Base-by-base conservation (phyloP, 345 rosid genomes). In the Dipteronia sinensis region DNA sequence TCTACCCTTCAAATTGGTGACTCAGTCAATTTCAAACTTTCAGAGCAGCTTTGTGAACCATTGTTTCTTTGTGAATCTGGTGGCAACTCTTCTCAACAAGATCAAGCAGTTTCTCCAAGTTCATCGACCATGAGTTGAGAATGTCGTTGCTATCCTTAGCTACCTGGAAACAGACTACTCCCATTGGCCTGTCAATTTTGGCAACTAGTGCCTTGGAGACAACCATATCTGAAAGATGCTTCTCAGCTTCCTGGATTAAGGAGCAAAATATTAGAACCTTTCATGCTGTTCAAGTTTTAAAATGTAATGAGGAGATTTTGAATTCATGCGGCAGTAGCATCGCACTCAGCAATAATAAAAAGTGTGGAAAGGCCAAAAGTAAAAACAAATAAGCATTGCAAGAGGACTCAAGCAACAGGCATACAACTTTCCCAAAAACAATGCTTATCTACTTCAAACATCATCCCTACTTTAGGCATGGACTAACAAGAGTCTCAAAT, bases 201-300 rank as follows among this genome's bases (percentile, higher is more conserved):
- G 98, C 98, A 75, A 92, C 88, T 71, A 97, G 84, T 67, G 98
- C 90, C 84, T 91, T 97, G 58, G 97, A 94, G 70, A 97, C 99
- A 2, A 97, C 99, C 99, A 97, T 97, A 62, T 97, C 99, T 0
- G 98, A 97, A 6, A 97, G 93, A 86, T 94, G 92, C 91, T 91
- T 97, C 91, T 95, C 99, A 47, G 96, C 87, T 85, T 90, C 97
- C 98, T 93, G 85, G 62, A 85, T 62, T 75, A 56, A 49, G 4
- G 58, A 17, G 65, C 6, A 62, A 71, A 70, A 19, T 15, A 46
- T 73, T 64, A 71, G 34, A 31, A 0, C 25, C 67, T 1, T 5
- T 73, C 29, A 69, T 73, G 13, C 27, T 6, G 34, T n/a, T 10
- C 20, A 15, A 44, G 68, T 10, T 31, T 42, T 4, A 77, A 19